A percentile compares a stretch with the other conserved stretches of the same genome.
These are phyloP conservation scores for Mariannaea elegans DNA, from an alignment of 2,329 filamentous ascomycete genomes.

Conservation along the genomic window DNA sequence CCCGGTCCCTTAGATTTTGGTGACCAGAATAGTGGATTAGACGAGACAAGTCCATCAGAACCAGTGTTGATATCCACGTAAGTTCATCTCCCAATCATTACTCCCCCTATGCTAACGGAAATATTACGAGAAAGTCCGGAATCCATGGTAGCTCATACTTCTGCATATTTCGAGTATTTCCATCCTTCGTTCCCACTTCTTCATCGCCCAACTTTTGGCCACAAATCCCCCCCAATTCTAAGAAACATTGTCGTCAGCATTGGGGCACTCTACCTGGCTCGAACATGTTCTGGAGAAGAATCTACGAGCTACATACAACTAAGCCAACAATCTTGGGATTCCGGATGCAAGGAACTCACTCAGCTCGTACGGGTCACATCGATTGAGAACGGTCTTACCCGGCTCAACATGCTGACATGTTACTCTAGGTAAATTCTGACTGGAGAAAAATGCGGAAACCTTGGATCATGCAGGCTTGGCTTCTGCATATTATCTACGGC, in stretches of 20 bases:
- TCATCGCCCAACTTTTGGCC: slow-evolving; percentile 27
- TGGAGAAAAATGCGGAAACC: slow-evolving; percentile 34
- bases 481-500: slow-evolving; percentile 43
- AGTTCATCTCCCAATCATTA: neutral
- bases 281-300: slow-evolving; percentile 16
- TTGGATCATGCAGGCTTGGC: slow-evolving; percentile 43
- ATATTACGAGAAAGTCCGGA: neutral
- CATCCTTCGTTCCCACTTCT: slow-evolving; percentile 36
- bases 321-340: slow-evolving; percentile 32
- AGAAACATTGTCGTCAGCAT: slow-evolving; percentile 30
- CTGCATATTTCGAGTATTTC: slow-evolving; percentile 35
- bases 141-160: slow-evolving; percentile 4
- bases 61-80: neutral
- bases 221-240: slow-evolving; percentile 12
- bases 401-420: neutral
- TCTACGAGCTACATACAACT: slow-evolving; percentile 1
- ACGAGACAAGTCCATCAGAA: neutral
- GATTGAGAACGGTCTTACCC: too few relatives aligned
- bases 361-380: neutral
- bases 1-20: neutral
- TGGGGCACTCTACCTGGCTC: slow-evolving; percentile 30
- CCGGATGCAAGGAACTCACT: slow-evolving; percentile 21
- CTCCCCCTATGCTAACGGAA: neutral
- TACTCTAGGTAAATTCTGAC: slow-evolving; percentile 34
- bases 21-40: neutral